A percentile compares a stretch with the other conserved stretches of the same genome.
phyloP scores from a whole-genome alignment of 2,329 filamentous ascomycete species.

The Cladorrhinum sp. region DNA sequence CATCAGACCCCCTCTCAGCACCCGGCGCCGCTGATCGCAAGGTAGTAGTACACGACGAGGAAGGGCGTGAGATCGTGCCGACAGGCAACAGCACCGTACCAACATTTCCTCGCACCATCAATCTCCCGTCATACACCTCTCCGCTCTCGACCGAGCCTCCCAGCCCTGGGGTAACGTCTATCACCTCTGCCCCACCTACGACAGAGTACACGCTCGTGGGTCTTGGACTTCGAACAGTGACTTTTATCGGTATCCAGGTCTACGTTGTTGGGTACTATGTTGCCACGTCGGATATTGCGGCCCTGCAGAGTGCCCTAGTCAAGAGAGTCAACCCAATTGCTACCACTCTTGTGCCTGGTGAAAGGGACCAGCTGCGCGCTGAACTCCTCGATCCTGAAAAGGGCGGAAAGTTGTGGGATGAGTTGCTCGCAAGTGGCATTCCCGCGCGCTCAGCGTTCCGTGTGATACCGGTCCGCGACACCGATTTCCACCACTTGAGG shows the following conservation, averaged over 20 bases:
- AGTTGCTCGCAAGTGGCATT: conserved; percentile 62
- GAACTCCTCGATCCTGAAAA: conserved; percentile 66
- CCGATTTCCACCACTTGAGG: conserved; percentile 87
- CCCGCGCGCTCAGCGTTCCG: conserved; percentile 73
- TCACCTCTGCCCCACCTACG: conserved; percentile 23
- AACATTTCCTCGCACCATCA: conserved; percentile 70
- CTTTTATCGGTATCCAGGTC: conserved; percentile 84
- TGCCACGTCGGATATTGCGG: conserved; percentile 74
- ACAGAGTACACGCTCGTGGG: conserved; percentile 85
- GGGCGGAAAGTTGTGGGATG: conserved; percentile 72
- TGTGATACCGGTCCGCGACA: conserved; percentile 87
- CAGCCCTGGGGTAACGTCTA: conserved; percentile 34
- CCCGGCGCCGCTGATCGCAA: conserved; percentile 52
- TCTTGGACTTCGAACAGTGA: conserved; percentile 83
- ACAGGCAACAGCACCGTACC: conserved; percentile 81
- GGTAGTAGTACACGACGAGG: conserved; percentile 62
- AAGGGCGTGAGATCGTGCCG: conserved; percentile 70
- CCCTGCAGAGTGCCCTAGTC: conserved; percentile 75
- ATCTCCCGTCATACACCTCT: conserved; percentile 49
- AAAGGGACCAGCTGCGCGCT: conserved; percentile 70
- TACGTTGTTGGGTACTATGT: conserved; percentile 95
- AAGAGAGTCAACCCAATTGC: conserved; percentile 73
- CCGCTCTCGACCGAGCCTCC: conserved; percentile 34
- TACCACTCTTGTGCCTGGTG: conserved; percentile 76
- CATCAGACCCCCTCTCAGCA: conserved; percentile 46